Conservation (phyloP, 805 yeast species). For the Komagataella pseudopastoris region DNA sequence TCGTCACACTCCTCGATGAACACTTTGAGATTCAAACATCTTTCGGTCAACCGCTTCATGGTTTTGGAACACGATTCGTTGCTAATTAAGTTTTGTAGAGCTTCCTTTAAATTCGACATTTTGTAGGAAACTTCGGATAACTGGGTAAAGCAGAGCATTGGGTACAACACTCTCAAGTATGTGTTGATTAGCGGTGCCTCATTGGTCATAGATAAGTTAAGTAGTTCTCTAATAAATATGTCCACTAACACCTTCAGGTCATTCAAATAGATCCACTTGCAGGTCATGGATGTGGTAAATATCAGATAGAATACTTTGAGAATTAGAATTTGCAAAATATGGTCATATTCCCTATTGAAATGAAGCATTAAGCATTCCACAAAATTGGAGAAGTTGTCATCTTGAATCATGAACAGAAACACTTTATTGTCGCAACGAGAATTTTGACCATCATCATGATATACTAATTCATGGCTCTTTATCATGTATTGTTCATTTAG, state of each 20-base stretch:
- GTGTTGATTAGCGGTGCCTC: slow-evolving; percentile 50
- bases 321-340: slow-evolving; percentile 61
- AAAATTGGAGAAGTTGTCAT: slow-evolving; percentile 36
- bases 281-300: slow-evolving; percentile 51
- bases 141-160: slow-evolving; percentile 55
- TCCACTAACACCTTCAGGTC: slow-evolving; percentile 78
- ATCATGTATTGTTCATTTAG: slow-evolving; percentile 85
- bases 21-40: slow-evolving; percentile 16
- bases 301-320: slow-evolving; percentile 66
- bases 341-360: slow-evolving; percentile 66
- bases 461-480: slow-evolving; percentile 7
- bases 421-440: slow-evolving; percentile 28
- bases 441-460: slow-evolving; percentile 7
- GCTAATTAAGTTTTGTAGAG: slow-evolving; percentile 33
- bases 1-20: slow-evolving; percentile 5
- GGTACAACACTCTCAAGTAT: slow-evolving; percentile 61
- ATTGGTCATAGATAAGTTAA: slow-evolving; percentile 43
- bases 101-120: slow-evolving; percentile 32
- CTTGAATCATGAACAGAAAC: slow-evolving; percentile 34
- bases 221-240: slow-evolving; percentile 68
- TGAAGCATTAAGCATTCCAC: slow-evolving; percentile 60
- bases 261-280: slow-evolving; percentile 64
- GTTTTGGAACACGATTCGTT: slow-evolving; percentile 15
- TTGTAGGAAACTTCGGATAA: slow-evolving; percentile 45
- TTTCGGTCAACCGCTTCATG: slow-evolving; percentile 26